Percentiles rank a stretch among this genome's conserved stretches.
Evolutionary conservation across 2,329 filamentous ascomycete genomes (phyloP).

Genomic region (Calonectria montana): DNA sequence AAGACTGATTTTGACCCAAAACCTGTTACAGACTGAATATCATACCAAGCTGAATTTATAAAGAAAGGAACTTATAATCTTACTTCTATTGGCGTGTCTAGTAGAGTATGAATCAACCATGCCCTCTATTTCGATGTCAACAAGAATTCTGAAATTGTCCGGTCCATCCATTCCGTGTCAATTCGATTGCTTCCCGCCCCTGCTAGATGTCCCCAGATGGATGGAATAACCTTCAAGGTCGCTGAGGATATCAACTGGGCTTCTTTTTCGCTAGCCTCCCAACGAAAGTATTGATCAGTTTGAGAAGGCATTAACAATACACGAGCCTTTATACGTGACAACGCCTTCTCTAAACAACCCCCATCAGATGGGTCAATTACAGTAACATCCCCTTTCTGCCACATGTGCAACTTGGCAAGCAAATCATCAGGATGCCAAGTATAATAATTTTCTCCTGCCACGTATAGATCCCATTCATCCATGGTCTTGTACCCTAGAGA

Average conservation of each 20-base stretch:
- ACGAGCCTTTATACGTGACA: constrained; percentile 71
- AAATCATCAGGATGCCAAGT: constrained; percentile 58
- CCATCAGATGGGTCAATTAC: constrained; percentile 31
- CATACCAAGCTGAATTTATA: no score
- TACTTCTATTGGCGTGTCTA: not conserved
- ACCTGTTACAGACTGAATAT: no score
- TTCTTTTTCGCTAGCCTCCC: constrained; percentile 48
- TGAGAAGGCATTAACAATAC: constrained; percentile 70
- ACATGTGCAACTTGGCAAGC: constrained; percentile 55
- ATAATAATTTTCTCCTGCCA: constrained; percentile 46
- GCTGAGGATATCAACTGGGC: constrained; percentile 41
- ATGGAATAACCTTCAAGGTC: constrained; percentile 47
- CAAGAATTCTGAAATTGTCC: constrained; percentile 44
- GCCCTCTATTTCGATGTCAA: not conserved
- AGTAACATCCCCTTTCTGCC: constrained; percentile 55
- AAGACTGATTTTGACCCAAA: no score
- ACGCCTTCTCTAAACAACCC: constrained; percentile 58
- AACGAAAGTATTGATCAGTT: constrained; percentile 75
- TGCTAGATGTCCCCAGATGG: constrained; percentile 52
- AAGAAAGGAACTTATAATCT: no score
- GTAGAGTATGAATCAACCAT: not conserved
- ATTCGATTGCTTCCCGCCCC: constrained; percentile 44
- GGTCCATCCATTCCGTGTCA: constrained; percentile 48
- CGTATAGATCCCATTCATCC: constrained; percentile 48
- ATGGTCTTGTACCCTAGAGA: constrained; percentile 49